A percentile compares a stretch with the other conserved stretches of the same genome.
Conservation (phyloP, 2,329 filamentous ascomycete species). For the Rutstroemia sp. region DNA sequence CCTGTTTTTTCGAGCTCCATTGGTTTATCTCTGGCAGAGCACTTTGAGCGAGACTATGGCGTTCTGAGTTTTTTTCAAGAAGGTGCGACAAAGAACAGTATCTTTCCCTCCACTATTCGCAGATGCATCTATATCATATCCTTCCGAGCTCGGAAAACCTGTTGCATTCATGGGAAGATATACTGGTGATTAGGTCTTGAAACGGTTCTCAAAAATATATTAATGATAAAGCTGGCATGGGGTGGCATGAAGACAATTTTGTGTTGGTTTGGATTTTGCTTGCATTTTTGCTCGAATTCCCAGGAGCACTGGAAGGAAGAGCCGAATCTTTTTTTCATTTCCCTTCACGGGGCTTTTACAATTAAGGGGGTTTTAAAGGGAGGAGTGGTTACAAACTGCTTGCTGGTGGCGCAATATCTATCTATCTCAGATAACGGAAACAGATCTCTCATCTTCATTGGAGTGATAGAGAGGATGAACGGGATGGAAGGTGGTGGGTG, state of each 20-base stretch:
- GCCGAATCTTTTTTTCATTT: constrained; percentile 11
- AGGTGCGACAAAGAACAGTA: constrained; percentile 4
- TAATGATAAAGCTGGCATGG: constrained; percentile 10
- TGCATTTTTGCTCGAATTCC: constrained; percentile 8
- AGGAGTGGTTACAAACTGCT: constrained; percentile 7
- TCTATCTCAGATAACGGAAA: constrained; percentile 1
- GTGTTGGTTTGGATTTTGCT: constrained; percentile 9
- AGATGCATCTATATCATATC: constrained; percentile 14
- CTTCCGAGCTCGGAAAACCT: constrained; percentile 11
- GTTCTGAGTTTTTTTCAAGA: constrained; percentile 4
- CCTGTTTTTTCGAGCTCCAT: constrained; percentile 14
- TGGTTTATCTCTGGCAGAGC: constrained; percentile 12
- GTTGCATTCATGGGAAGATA: constrained; percentile 11
- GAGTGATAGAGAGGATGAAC: background rate
- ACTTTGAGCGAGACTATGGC: constrained; percentile 23
- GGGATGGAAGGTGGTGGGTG: background rate
- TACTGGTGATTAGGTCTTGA: constrained; percentile 4
- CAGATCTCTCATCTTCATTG: background rate
- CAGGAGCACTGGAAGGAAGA: constrained; percentile 7
- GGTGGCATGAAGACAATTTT: constrained; percentile 8
- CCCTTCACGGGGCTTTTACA: constrained; percentile 1
- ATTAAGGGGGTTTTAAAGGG: constrained; percentile 2
- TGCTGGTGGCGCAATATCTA: constrained; percentile 4
- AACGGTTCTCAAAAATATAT: constrained; percentile 8
- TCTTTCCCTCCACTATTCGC: constrained; percentile 7